Base-by-base conservation (phyloP, 1,139 yeast species). In the Pichia sp. region DNA sequence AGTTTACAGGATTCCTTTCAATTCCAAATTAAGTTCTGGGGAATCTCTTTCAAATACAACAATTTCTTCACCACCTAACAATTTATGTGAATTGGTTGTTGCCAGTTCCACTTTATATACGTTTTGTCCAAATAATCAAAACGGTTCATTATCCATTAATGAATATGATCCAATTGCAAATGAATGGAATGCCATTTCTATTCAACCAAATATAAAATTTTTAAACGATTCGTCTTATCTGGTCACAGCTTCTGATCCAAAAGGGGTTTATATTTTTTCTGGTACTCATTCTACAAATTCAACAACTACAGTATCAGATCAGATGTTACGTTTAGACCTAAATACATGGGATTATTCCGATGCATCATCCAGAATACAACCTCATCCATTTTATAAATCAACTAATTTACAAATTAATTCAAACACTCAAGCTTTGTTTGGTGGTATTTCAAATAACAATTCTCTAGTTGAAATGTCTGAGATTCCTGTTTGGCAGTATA, bases 401-500 rank as follows among this genome's bases (percentile, higher is more conserved):
- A 60, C 73, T 0, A 60, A 54, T 1, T 60, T 73, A 0, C 57
- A 68, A 13, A 57, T 70, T 54, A 60, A 59, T 57, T 53, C 54
- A 56, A 57, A 70, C 30, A 64, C 75, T 1, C 70, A 70, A 45
- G 62, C 81, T 43, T 56, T 78, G 41, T 66, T 82, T 38, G 87
- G 87, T 1, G 88, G 88, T 5, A 69, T 70, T 48, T 74, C 84
- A 0, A 59, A 14, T 6, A 18, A 65, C 5, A 62, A 68, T 10
- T 84, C 84, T 0, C 81, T 86, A 84, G 76, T 82, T 38, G 74
- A 78, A 52, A 74, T 82, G 78, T 73, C 73, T 58, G 87, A 82
- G 63, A 64, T 81, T 8, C 86, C 87, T 0, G 61, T 80, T 1
- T 81, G 84, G 83, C 79, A 78, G 56, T 76, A 76, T 52, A 72